Evolutionary conservation across 2,329 filamentous ascomycete species (phyloP).

Genomic region (Fusarium algeriense): DNA sequence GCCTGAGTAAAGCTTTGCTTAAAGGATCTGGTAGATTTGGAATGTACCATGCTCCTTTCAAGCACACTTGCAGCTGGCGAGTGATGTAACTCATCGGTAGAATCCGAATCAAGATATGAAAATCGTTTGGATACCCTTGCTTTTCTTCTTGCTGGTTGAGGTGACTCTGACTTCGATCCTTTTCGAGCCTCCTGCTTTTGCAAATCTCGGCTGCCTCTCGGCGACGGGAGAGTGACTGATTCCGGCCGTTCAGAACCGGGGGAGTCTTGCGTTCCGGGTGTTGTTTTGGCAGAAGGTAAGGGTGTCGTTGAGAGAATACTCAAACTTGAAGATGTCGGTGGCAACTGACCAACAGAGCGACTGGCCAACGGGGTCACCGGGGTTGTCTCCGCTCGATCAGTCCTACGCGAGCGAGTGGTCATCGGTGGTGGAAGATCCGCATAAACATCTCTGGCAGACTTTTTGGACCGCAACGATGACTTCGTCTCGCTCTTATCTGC

Average conservation of each 20-base stretch:
- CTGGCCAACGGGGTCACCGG: slow-evolving; percentile 42
- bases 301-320: slow-evolving; percentile 58
- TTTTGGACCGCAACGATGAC: slow-evolving; percentile 18
- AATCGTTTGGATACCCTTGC: slow-evolving; percentile 42
- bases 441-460: slow-evolving; percentile 20
- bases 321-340: slow-evolving; percentile 54
- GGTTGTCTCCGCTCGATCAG: slow-evolving; percentile 29
- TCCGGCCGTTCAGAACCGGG: slow-evolving; percentile 37
- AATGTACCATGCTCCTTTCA: slow-evolving; percentile 53
- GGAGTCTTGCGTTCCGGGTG: slow-evolving; percentile 53
- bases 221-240: slow-evolving; percentile 44
- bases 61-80: slow-evolving; percentile 55
- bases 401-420: slow-evolving; percentile 44
- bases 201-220: slow-evolving; percentile 34
- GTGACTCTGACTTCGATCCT: slow-evolving; percentile 46
- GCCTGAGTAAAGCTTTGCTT: slow-evolving; percentile 47
- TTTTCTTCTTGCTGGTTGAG: slow-evolving; percentile 42
- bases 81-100: slow-evolving; percentile 62
- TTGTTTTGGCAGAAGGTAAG: slow-evolving; percentile 52
- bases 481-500: background rate
- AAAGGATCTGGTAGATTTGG: slow-evolving; percentile 46
- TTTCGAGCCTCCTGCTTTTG: slow-evolving; percentile 34
- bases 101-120: slow-evolving; percentile 55
- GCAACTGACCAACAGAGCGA: slow-evolving; percentile 16
- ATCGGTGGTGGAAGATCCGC: slow-evolving; percentile 42